phyloP scores from a whole-genome alignment of 192 early-diverging fungal genomes.

The Chytriomyces confervae region DNA sequence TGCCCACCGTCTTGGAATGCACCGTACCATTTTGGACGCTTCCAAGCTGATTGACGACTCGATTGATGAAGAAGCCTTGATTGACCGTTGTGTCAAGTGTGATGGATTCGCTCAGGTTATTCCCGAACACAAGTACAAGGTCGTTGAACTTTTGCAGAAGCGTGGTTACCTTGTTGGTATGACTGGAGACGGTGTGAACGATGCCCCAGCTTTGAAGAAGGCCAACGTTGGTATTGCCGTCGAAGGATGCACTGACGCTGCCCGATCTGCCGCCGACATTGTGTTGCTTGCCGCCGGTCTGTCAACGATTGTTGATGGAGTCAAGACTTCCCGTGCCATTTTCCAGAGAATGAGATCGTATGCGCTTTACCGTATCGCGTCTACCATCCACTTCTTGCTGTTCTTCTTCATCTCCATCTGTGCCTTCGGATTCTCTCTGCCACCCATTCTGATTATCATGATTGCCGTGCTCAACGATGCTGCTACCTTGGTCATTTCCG shows the following conservation, averaged over 20 bases:
- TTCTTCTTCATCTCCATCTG: slow-evolving; percentile 94
- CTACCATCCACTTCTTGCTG: slow-evolving; percentile 92
- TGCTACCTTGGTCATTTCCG: slow-evolving; percentile 81
- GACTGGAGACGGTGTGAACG: slow-evolving; percentile 98
- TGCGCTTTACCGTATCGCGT: slow-evolving; percentile 81
- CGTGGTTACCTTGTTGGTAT: slow-evolving; percentile 90
- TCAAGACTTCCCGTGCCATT: slow-evolving; percentile 87
- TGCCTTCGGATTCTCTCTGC: slow-evolving; percentile 80
- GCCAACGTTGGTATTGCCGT: slow-evolving; percentile 98
- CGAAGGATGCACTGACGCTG: slow-evolving; percentile 94
- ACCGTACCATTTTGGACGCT: slow-evolving; percentile 85
- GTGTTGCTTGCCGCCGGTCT: slow-evolving; percentile 88
- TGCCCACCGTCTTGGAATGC: slow-evolving; percentile 87
- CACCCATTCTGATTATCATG: slow-evolving; percentile 80
- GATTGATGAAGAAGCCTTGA: slow-evolving; percentile 79
- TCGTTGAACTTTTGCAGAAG: slow-evolving; percentile 92
- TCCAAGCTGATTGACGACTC: slow-evolving; percentile 75
- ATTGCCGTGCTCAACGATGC: slow-evolving; percentile 92
- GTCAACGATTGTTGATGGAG: slow-evolving; percentile 91
- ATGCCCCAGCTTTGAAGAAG: slow-evolving; percentile 97
- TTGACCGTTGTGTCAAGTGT: slow-evolving; percentile 79
- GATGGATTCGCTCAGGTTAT: slow-evolving; percentile 98
- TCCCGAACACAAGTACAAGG: slow-evolving; percentile 96
- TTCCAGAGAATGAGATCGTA: slow-evolving; percentile 96
- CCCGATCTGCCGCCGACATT: slow-evolving; percentile 94